Percentiles rank a stretch among this genome's conserved stretches.
phyloP scores from a whole-genome alignment of 2,329 filamentous ascomycete species.

The Hyphodiscus sp. region DNA sequence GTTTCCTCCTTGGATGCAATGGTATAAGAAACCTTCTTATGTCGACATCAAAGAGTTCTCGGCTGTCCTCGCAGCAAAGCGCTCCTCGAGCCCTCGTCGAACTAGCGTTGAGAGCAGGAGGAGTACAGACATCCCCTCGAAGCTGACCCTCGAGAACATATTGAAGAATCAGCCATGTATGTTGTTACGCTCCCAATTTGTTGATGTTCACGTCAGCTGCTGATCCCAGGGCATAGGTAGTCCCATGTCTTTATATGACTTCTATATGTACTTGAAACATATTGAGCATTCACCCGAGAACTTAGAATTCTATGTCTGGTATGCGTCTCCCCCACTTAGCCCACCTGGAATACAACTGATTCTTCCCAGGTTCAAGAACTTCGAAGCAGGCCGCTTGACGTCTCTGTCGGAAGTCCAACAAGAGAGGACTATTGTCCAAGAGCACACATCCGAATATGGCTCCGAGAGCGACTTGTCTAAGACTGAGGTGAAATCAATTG shows the following conservation, averaged over 20 bases:
- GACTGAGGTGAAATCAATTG: not conserved
- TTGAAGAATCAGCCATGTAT: slow-evolving; percentile 42
- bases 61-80: not conserved
- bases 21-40: slow-evolving; percentile 46
- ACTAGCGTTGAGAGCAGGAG: slow-evolving; percentile 31
- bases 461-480: slow-evolving; percentile 9
- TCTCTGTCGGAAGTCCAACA: slow-evolving; percentile 13
- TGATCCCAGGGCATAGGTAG: slow-evolving; percentile 29
- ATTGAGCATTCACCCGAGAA: slow-evolving; percentile 44
- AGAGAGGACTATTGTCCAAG: slow-evolving; percentile 2
- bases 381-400: slow-evolving; percentile 29
- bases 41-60: slow-evolving; percentile 42
- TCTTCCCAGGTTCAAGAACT: slow-evolving; percentile 37
- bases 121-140: slow-evolving; percentile 33
- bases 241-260: slow-evolving; percentile 44
- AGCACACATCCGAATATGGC: slow-evolving; percentile 2
- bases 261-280: slow-evolving; percentile 45
- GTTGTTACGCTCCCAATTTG: slow-evolving; percentile 3
- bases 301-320: slow-evolving; percentile 45
- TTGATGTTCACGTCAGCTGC: not conserved
- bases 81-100: slow-evolving; percentile 19
- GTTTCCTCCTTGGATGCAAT: slow-evolving; percentile 32
- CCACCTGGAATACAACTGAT: not conserved
- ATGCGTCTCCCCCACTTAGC: slow-evolving; percentile 8
- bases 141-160: slow-evolving; percentile 39